Base-by-base conservation (phyloP, 352 stramenopile species). In the Pythium vanterpoolii region DNA sequence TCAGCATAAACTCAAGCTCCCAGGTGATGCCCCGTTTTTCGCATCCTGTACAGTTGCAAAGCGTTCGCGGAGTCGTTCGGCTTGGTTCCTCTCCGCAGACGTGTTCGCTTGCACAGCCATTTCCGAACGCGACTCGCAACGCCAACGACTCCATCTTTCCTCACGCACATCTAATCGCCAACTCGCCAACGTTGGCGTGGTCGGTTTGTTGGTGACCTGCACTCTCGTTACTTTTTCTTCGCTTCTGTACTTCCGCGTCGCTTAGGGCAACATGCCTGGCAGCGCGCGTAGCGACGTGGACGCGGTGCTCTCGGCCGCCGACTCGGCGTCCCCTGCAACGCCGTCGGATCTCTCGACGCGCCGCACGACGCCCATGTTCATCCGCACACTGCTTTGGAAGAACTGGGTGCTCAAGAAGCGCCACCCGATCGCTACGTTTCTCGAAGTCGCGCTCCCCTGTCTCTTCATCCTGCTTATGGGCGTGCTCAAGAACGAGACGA, bases 401-500 rank as follows among this genome's bases (percentile, higher is more conserved):
- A 89, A 90, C 53, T 82, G 69, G 65, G 64, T 73, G 39, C 71
- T 89, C 14, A 90, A 90, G 69, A 62, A 67, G 10, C 77, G 78
- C 36, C 78, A 89, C 26, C 66, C 65, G 2, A 52, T 89, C 11
- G 77, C 68, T 23, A 86, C 75, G 11, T 64, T 77, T 13, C 62
- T 85, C 56, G 78, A 90, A 19, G 44, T 90, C 3, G 62, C 62
- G 13, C 60, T 90, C 11, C 81, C 81, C 1, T 76, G 61, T 48
- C 36, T 85, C 42, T 87, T 90, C 64, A 83, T 90, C 33, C 34
- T 88, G 27, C 39, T 88, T 8, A 50, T 88, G 61, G 71, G 77
- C 10, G n/a, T 74, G 21, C 62, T 90, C 14, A 90, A 90, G 62
- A 56, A 60, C 16, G 19, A 79, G 6, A 77, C 71, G 19, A 60